These are phyloP conservation scores for Candida koratica DNA, from an alignment of 805 yeast genomes.

Conservation along the genomic window DNA sequence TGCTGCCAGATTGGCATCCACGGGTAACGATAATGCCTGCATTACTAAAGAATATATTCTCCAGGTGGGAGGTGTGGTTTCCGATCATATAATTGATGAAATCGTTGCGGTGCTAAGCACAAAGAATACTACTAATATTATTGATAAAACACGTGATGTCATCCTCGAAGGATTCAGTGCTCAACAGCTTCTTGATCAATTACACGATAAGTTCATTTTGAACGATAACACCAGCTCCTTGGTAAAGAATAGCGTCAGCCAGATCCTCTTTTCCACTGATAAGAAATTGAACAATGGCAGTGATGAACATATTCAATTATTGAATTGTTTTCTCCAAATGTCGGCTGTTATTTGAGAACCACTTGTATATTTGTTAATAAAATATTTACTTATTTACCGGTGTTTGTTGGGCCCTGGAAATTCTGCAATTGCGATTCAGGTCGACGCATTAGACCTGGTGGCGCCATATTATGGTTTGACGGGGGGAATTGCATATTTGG, in stretches of 20 bases:
- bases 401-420: too few species aligned
- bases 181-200: constrained; percentile 62
- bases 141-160: constrained; percentile 45
- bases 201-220: constrained; percentile 63
- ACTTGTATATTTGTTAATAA: too few species aligned
- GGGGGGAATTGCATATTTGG: constrained; percentile 13
- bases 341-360: constrained; percentile 20
- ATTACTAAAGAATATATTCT: constrained; percentile 48
- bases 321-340: constrained; percentile 50
- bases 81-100: constrained; percentile 41
- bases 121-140: constrained; percentile 28
- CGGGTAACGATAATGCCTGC: constrained; percentile 12
- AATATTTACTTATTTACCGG: too few species aligned
- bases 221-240: constrained; percentile 46
- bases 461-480: constrained; percentile 19
- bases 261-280: constrained; percentile 70
- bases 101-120: constrained; percentile 35
- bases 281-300: constrained; percentile 75
- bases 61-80: constrained; percentile 77
- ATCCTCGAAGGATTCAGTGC: constrained; percentile 74
- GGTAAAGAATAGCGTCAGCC: constrained; percentile 64
- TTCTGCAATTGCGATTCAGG: too few species aligned
- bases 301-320: constrained; percentile 79
- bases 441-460: constrained; percentile 36
- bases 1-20: constrained; percentile 41